Percentiles rank a stretch among this genome's conserved stretches.
Conservation (phyloP, 441 rosid species). For the Gossypium schwendimanii region DNA sequence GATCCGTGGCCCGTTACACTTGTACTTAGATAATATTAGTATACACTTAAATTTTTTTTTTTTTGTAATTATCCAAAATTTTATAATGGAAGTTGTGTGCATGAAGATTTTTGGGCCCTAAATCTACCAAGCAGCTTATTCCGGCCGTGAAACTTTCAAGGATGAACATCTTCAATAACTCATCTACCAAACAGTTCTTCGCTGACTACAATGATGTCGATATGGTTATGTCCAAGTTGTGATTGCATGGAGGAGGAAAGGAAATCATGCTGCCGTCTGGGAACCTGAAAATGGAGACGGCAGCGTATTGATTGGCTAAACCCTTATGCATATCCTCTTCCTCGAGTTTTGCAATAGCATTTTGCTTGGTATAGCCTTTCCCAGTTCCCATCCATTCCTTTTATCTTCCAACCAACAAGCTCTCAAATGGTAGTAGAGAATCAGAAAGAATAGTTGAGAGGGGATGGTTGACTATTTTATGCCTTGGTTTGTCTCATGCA, state of each 20-base stretch:
- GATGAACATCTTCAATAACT: slow-evolving; percentile 54
- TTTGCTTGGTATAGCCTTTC: neutral
- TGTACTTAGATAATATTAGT: no score
- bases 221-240: no score
- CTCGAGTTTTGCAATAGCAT: neutral
- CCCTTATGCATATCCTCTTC: neutral
- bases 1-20: no score
- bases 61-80: neutral
- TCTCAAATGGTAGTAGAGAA: neutral
- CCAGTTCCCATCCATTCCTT: no score
- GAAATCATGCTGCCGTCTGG: neutral
- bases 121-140: slow-evolving; percentile 43
- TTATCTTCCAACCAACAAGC: no score
- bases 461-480: neutral
- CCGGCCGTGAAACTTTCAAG: slow-evolving; percentile 37
- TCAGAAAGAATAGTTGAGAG: neutral
- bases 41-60: no score
- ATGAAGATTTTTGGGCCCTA: neutral
- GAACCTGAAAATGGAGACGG: neutral
- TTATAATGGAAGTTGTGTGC: neutral
- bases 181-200: slow-evolving; percentile 16
- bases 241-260: neutral
- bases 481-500: neutral
- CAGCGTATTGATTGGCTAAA: neutral
- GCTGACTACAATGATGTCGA: neutral